Evolutionary conservation across 2,329 filamentous ascomycete genomes (phyloP), one percentile per base, ranked within the genome.

Genomic region (Gremmenia infestans): DNA sequence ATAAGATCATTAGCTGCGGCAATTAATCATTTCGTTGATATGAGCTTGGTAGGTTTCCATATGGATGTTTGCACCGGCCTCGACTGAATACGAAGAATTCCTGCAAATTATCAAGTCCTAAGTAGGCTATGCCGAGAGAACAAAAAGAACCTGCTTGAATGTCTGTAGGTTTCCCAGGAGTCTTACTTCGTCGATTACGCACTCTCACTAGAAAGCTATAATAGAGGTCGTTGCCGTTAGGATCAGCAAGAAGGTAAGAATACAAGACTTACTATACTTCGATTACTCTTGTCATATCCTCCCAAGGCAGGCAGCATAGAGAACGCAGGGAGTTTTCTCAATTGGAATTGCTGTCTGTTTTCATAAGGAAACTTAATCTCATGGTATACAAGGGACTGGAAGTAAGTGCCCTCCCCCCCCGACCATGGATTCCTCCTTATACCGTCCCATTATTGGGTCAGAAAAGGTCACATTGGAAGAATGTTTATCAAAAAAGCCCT

Each of bases 11-110:
- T 52, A 70, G 48, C 61, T 67, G 2, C 61, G 66, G 19, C 68
- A 71, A 69, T 71, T 32, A 66, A 70, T 50, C 48, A 63, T 52
- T 64, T 71, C 17, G 42, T 56, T 15, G 64, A 65, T 9, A 71
- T 71, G 69, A 68, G 69, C 2, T 59, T 70, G 54, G 69, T 68
- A 3, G 69, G 69, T 3, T 70, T 70, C 42, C 65, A 68, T 32
- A 70, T 70, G 60, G 68, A 71, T 58, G 63, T 65, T 15, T 60
- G 68, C 15, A 66, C 62, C 3, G 69, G 69, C 2, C 64, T 71
- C 7, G 28, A 71, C 68, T 7, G 64, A 66, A 23, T 69, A 71
- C 42, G 61, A 58, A 19, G 69, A 71, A 50, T 70, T 68, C 48
- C 67, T 71, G 66, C 61, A 67, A 47, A 56, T 63, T 14, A 63